phyloP scores from a whole-genome alignment of 106 monocot species.

The Acorus calamus region DNA sequence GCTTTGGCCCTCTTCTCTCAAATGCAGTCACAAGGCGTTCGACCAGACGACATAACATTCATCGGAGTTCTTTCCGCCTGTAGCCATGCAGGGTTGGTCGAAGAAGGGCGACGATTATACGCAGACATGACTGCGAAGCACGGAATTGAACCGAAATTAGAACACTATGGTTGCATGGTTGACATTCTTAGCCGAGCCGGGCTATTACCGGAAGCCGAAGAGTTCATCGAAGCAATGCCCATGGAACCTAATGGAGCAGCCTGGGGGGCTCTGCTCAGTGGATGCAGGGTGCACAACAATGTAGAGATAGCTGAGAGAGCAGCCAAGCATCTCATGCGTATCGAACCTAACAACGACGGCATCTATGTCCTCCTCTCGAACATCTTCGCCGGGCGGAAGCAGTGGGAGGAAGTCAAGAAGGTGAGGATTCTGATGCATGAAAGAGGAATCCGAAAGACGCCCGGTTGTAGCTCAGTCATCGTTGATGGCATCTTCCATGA shows the following conservation, averaged over 20 bases:
- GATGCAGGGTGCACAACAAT: conserved; percentile 13
- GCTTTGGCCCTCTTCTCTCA: conserved; percentile 13
- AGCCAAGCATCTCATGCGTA: conserved; percentile 5
- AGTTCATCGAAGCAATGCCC: conserved; percentile 18
- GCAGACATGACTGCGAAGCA: conserved; percentile 8
- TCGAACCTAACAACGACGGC: conserved; percentile 16
- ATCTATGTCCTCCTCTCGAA: conserved; percentile 19
- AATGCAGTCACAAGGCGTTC: conserved; percentile 6
- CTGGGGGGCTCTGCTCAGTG: conserved; percentile 22
- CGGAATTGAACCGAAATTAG: conserved; percentile 4
- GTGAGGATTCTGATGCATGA: conserved; percentile 16
- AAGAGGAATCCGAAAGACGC: conserved; percentile 12
- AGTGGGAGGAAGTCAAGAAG: conserved; percentile 17
- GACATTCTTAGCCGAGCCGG: conserved; percentile 24
- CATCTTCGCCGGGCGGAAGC: conserved; percentile 10
- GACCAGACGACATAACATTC: conserved; percentile 15
- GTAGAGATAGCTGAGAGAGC: conserved; percentile 7
- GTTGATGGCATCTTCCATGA: conserved; percentile 16
- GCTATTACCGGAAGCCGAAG: conserved; percentile 1
- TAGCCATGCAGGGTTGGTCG: conserved; percentile 19
- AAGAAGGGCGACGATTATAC: conserved; percentile 16
- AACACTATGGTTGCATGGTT: conserved; percentile 32
- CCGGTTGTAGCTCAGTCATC: conserved; percentile 23
- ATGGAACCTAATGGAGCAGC: conserved; percentile 15
- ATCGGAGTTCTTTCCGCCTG: conserved; percentile 16